Conservation (phyloP, 2,329 filamentous ascomycete genomes). For the Arthrinium puccinioides region DNA sequence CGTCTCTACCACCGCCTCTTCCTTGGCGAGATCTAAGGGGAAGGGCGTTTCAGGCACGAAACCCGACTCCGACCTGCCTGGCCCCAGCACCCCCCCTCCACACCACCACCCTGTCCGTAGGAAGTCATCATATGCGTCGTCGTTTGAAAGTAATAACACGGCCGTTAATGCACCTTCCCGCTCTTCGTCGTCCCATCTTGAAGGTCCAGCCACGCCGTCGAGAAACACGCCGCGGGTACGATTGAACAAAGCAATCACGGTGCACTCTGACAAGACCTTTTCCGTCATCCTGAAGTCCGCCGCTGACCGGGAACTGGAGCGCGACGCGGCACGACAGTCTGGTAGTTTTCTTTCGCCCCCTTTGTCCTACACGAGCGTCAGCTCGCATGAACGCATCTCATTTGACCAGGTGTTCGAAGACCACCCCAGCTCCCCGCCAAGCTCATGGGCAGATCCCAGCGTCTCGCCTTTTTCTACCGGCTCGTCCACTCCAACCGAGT, state of each 20-base stretch:
- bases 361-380: constrained; percentile 33
- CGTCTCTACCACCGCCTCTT: constrained; percentile 16
- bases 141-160: constrained; percentile 30
- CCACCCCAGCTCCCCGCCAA: constrained; percentile 42
- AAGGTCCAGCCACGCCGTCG: constrained; percentile 14
- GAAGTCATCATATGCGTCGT: constrained; percentile 29
- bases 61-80: constrained; percentile 26
- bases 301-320: constrained; percentile 8
- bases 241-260: constrained; percentile 37
- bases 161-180: constrained; percentile 28
- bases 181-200: constrained; percentile 14
- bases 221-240: constrained; percentile 23
- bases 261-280: constrained; percentile 53
- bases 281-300: constrained; percentile 34
- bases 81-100: constrained; percentile 25
- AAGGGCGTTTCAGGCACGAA: constrained; percentile 39
- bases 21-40: constrained; percentile 29
- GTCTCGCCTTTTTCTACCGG: constrained; percentile 25
- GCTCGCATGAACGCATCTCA: constrained; percentile 42
- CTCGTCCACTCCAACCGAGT: constrained; percentile 24
- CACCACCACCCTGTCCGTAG: constrained; percentile 27
- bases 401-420: constrained; percentile 38
- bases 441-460: constrained; percentile 37
- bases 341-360: constrained; percentile 33
- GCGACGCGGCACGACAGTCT: constrained; percentile 14